Base-by-base conservation (phyloP, 2,329 filamentous ascomycete genomes). In the Xylaria sp. region DNA sequence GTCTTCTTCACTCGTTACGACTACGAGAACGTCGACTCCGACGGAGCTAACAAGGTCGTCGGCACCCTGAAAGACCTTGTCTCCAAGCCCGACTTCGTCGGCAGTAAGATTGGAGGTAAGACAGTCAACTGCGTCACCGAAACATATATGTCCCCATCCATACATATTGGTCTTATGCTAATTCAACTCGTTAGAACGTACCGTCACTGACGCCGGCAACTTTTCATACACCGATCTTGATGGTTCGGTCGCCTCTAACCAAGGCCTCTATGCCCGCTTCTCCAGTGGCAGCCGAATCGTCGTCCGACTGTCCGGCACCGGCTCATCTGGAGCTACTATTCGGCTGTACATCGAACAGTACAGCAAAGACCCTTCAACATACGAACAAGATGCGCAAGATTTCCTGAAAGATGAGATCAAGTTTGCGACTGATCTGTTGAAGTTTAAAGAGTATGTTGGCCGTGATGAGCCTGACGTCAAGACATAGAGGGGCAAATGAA, bases 1-100 rank as follows among this genome's bases (percentile, higher is more conserved):
- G 98, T 94, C 39, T 99, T 98, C 87, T 99, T 99, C 88, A 99
- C 96, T 52, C 93, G 96, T 73, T 98, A 98, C 83, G 96, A 99
- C 84, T 99, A 97, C 84, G 96, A 99, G 84, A 89, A 97, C 75
- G 94, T 97, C 73, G 94, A 97, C 84, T 92, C 91, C 56, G 94
- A 95, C 9, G 94, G 93, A 50, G 96, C 96, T 72, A 92, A 92
- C 84, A 95, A 97, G 85, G 91, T 99, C 68, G 92, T 97, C 55
- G 91, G 89, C 66, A 90, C 93, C 77, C 87, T 99, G 78, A 88
- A 90, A 77, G 90, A 91, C 73, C 87, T 97, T 73, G 93, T 98
- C 76, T 90, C 89, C 48, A 88, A 93, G 75, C 80, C 86, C 61
- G 84, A 81, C 68, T 98, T 98, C 77, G 85, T 98, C 63, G 94